Conservation (phyloP, 257 asterid species). For the Cruciata laevipes region DNA sequence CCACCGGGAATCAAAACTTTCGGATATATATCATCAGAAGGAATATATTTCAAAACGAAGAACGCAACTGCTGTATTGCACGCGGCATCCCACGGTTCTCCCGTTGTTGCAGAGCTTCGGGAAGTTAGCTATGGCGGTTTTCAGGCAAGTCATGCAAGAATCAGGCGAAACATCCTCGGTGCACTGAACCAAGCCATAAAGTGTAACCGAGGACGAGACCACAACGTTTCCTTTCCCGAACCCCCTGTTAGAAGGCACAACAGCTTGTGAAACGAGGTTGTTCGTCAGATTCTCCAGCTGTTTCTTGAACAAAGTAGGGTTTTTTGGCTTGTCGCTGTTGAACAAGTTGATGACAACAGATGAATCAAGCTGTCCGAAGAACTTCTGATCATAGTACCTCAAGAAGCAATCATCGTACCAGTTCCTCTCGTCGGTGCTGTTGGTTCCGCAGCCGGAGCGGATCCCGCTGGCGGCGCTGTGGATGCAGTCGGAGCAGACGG, state of each 20-base stretch:
- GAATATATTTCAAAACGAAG: constrained; percentile 76
- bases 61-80: constrained; percentile 53
- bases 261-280: constrained; percentile 42
- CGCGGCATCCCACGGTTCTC: constrained; percentile 47
- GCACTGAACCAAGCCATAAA: constrained; percentile 76
- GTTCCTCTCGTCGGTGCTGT: constrained; percentile 37
- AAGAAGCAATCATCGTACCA: constrained; percentile 67
- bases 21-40: too few species aligned
- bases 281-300: constrained; percentile 27
- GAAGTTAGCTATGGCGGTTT: constrained; percentile 48
- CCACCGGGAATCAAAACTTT: too few species aligned
- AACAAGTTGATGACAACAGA: constrained; percentile 17
- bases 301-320: constrained; percentile 35
- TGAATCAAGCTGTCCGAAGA: constrained; percentile 49
- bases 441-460: constrained; percentile 30
- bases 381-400: constrained; percentile 29
- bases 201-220: constrained; percentile 27
- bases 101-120: constrained; percentile 28
- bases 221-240: constrained; percentile 45
- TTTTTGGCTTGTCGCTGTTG: constrained; percentile 42
- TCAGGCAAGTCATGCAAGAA: constrained; percentile 56
- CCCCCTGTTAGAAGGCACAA: constrained; percentile 34
- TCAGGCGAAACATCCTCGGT: constrained; percentile 42
- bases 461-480: constrained; percentile 35
- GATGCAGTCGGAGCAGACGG: constrained; percentile 59